Evolutionary conservation across 1,284 basidiomycete genomes (phyloP).

Genomic region (Coniferiporia sulphurascens): DNA sequence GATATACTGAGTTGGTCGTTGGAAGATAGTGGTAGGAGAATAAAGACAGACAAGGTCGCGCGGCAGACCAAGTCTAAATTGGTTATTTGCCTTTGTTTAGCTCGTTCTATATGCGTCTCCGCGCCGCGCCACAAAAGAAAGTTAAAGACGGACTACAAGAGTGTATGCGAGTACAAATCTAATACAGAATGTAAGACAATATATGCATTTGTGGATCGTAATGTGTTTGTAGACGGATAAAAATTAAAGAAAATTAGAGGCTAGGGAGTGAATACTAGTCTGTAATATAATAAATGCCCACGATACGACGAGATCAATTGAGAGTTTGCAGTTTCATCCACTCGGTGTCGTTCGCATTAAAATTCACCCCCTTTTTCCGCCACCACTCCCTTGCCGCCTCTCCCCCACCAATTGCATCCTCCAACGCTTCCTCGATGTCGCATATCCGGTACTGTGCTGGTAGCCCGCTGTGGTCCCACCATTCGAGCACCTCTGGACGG

Average conservation of each 20-base stretch:
- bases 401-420: conserved; percentile 75
- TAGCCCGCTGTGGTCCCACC: conserved; percentile 77
- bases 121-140: too few relatives aligned
- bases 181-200: too few relatives aligned
- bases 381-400: conserved; percentile 71
- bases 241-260: too few relatives aligned
- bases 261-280: too few relatives aligned
- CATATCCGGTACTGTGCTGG: conserved; percentile 79
- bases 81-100: too few relatives aligned
- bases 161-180: too few relatives aligned
- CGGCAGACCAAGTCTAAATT: not conserved
- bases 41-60: not conserved
- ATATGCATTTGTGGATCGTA: too few relatives aligned
- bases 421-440: conserved; percentile 81
- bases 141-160: too few relatives aligned
- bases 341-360: conserved; percentile 73
- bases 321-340: conserved; percentile 77
- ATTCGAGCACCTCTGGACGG: conserved; percentile 73
- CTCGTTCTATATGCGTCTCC: too few relatives aligned
- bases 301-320: conserved; percentile 37
- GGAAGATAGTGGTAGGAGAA: not conserved
- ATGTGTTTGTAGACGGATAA: too few relatives aligned
- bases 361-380: conserved; percentile 71
- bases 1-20: not conserved
- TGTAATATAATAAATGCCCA: too few relatives aligned